phyloP scores from a whole-genome alignment of 805 yeast species.

The Kodamaea restingae region DNA sequence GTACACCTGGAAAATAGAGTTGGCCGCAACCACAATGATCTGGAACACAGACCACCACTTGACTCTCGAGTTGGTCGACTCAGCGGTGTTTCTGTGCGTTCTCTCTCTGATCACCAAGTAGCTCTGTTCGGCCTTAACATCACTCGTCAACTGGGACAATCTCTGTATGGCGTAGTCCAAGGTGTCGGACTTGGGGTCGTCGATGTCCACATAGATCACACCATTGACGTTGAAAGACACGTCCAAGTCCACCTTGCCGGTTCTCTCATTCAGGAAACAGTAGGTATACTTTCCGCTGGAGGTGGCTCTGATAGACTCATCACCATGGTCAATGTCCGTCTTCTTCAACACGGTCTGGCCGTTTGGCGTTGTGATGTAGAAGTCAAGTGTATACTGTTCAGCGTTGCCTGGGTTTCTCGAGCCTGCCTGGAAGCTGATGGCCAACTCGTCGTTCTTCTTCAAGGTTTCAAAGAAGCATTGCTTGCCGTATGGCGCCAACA shows the following conservation, averaged over 20 bases:
- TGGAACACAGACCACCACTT: slow-evolving; percentile 98
- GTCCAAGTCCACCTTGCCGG: slow-evolving; percentile 72
- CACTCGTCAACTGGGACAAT: slow-evolving; percentile 71
- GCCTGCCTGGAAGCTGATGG: slow-evolving; percentile 90
- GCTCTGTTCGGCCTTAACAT: slow-evolving; percentile 87
- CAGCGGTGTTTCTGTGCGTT: slow-evolving; percentile 97
- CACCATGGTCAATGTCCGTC: slow-evolving; percentile 73
- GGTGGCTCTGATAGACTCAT: slow-evolving; percentile 61
- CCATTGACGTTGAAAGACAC: slow-evolving; percentile 96
- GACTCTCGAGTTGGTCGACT: slow-evolving; percentile 92
- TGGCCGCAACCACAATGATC: slow-evolving; percentile 75
- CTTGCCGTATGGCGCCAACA: slow-evolving; percentile 77
- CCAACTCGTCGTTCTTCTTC: slow-evolving; percentile 78
- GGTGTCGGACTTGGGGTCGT: slow-evolving; percentile 70
- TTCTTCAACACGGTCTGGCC: slow-evolving; percentile 49
- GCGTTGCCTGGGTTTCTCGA: slow-evolving; percentile 73
- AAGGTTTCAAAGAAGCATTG: slow-evolving; percentile 85
- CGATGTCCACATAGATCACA: slow-evolving; percentile 76
- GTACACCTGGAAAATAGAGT: slow-evolving; percentile 89
- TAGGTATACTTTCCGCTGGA: slow-evolving; percentile 72
- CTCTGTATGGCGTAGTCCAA: slow-evolving; percentile 80
- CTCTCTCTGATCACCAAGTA: slow-evolving; percentile 95
- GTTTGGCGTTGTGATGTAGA: slow-evolving; percentile 41
- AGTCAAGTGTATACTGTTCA: slow-evolving; percentile 64
- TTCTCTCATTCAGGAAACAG: slow-evolving; percentile 88